Base-by-base conservation (phyloP, 768 basidiomycete species). In the Calocera viscosa region DNA sequence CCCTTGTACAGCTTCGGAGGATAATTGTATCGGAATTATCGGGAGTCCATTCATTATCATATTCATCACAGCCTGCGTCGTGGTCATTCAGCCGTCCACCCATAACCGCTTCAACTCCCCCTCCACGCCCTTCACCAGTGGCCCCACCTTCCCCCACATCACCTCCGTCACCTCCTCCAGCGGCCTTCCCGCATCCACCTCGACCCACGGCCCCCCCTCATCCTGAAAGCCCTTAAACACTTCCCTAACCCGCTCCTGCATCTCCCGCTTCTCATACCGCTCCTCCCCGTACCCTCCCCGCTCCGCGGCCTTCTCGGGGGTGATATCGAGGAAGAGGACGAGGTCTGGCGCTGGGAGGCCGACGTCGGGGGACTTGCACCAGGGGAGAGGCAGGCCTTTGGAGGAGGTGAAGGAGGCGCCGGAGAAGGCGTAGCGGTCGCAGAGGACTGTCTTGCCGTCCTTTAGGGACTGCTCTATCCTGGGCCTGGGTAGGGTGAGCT, bases 391-490 rank as follows among this genome's bases (percentile, higher is more conserved):
- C 63, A 95, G 82, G 38, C 80, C 77, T 71, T 82, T 82, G 63
- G 80, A 78, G 47, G 77, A 75, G 1, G 80, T 78, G 71, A 97
- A 98, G 1, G 92, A 94, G 70, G 94, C 87, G 0, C 95, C 95
- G 1, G 94, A 98, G 77, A 97, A 98, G 0, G 94, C 91, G 74
- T 98, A 99, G 47, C 96, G 83, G 75, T 98, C 95, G 72, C 90
- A 92, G 49, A 99, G 77, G 73, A 99, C 79, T 0, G 84, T 83
- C 2, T 84, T 88, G 0, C 93, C 92, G 0, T 78, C 72, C 0
- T 75, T 75, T 1, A 96, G 80, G 26, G 83, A 77, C 3, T 76
- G 72, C 67, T 84, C 79, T 64, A 97, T 92, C 0, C 79, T 79
- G 1, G 85, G 75, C 28, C 90, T 88, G 68, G 71, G 67, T 1